Base-by-base conservation (phyloP, 108 stramenopile genomes). In the Skeletonema menzelii region DNA sequence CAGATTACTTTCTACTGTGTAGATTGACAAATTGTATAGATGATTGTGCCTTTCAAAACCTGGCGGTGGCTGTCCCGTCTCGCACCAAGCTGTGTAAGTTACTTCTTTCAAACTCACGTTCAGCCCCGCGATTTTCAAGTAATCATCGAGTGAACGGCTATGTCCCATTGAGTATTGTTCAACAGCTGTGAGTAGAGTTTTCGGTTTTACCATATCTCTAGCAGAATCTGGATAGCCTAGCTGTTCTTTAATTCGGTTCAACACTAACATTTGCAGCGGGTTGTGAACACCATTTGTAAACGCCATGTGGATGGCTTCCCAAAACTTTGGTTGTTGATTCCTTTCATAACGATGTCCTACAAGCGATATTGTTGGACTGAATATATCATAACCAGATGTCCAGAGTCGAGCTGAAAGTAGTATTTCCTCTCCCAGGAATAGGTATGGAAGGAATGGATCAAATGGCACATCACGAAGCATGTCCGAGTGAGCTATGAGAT, bases 391-490 rank as follows among this genome's bases (percentile, higher is more conserved):
- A 8, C 97, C 98, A 42, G 88, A 71, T 8, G 97, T 99, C 95
- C 96, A 97, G 14, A 97, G 74, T 27, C 98, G 88, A 34, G 94
- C 85, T 28, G 81, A 89, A 62, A 97, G 80, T 70, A 93, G 77
- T 74, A 98, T 98, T 72, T 98, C 98, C 72, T 98, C 97, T 27
- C 98, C 97, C 95, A 98, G 97, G 82, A 99, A 99, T 14, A 99
- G 90, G 82, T 94, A 98, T 11, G 97, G 97, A 55, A 99, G 69
- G 72, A 97, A 97, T 10, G 98, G 98, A 84, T 99, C 98, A 72
- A 97, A 98, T 0, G 97, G 97, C n/a, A 98, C 94, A 56, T 93
- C 80, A n/a, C 73, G 40, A 24, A 83, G 69, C 34, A 85, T 59
- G 42, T 59, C 64, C 31, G 71, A 77, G 27, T 70, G 80, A 27